Evolutionary conservation across 805 yeast species (phyloP), one percentile per base, ranked within the genome.

Genomic region (Candida vartiovaarae): DNA sequence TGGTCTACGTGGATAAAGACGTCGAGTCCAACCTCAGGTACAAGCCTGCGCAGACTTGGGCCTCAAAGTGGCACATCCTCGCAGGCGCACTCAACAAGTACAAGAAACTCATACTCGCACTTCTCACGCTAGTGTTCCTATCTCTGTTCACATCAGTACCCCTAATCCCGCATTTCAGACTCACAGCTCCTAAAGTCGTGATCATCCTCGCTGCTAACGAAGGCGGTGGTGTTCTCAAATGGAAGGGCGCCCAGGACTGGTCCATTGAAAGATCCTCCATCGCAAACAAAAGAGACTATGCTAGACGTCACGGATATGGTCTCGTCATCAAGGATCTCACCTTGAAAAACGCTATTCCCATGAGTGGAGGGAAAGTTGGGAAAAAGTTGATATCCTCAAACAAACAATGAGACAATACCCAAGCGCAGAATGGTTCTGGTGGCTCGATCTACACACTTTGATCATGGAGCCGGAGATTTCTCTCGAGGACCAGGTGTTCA

Each of bases 351-450:
- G 71, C 40, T 74, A 74, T 51, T 71, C 74, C 38, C 72, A 72
- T 55, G 77, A 72, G 41, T 66, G 65, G 57, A 63, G 78, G 47
- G 72, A 68, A 54, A 71, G 71, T 3, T 68, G 73, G 73, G 71
- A 66, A 48, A 67, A 67, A 45, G 61, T 67, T 36, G 73, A 68
- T 46, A 46, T 59, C 28, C 45, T 68, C 28, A 56, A 65, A 34
- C 60, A 55, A 29, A 60, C 63, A 1, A 62, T 68, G 65, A 61
- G 59, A 40, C 60, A 65, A 39, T 51, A 57, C 15, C 32, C 52
- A 1, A 34, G 48, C 15, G 61, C 62, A 8, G 60, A 57, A 32
- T 68, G 72, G 73, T 65, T 62, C 47, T 68, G 72, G 72, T 68
- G 68, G 45, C 38, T 68, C 31, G 73, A 68, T 46, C 46, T 68